Evolutionary conservation across 129 eudicot genomes (phyloP), one percentile per base, ranked within the genome.

Genomic region (Tagetes patula): DNA sequence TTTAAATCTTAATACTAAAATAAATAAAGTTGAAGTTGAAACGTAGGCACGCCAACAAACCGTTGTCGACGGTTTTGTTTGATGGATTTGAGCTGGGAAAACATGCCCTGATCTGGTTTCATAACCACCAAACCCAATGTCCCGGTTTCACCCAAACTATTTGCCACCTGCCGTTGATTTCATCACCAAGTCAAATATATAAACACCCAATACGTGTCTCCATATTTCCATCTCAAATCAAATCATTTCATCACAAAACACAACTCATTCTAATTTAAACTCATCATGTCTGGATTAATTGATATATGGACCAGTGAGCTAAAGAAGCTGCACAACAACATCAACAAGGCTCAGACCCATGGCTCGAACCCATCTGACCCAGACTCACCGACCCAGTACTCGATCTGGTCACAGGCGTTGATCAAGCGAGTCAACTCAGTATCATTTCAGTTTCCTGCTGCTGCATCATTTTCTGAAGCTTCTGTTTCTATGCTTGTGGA

Each of bases 221-320:
- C 65, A 32, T 58, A 6, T 48, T 48, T 77, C 38, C 54, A 69
- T 77, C 64, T 46, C 43, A 60, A 58, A 68, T 5, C 65, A 65
- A 20, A 20, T 20, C 27, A 20, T 20, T 20, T 20, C 27, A 20
- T 20, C 27, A 20, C 27, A 20, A 20, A 20, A 20, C 27, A 20
- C 27, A 20, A 20, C 27, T 20, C 27, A 0, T 20, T 20, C 27
- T 20, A 20, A 20, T 20, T 37, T 6, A 3, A 8, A 10, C 2
- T 5, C 27, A 62, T 50, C 59, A 74, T 80, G 80, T 80, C 84
- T 70, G 84, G 77, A 3, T 39, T 80, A 43, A 71, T 75, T 14
- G 84, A 80, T 54, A 80, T 80, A 37, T 80, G 84, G 84, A 80
- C 74, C n/a, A 80, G 64, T 14, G 84, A 80, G 54, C 3, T 39